Conservation (phyloP, 192 early-diverging fungal species). For the Gryganskiella cystojenkinii region DNA sequence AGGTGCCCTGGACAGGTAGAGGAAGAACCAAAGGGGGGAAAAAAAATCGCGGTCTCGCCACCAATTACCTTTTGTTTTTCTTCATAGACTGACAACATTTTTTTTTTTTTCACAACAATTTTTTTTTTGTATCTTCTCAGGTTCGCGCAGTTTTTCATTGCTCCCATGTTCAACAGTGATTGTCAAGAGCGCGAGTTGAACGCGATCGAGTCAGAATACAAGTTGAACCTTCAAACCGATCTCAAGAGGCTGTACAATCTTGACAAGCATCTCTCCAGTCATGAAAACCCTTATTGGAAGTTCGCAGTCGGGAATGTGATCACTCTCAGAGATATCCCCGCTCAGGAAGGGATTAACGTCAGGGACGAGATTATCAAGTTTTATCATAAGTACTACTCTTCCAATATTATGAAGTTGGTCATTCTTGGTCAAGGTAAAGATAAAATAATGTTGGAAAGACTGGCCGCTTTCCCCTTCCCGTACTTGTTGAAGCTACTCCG, state of each 20-base stretch:
- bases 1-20: conserved; percentile 66
- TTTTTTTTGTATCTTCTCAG: conserved; percentile 20
- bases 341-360: conserved; percentile 74
- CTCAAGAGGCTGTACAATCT: conserved; percentile 84
- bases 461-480: too few species aligned
- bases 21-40: too few species aligned
- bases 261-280: conserved; percentile 76
- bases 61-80: too few species aligned
- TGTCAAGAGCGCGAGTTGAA: conserved; percentile 92
- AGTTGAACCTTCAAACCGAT: conserved; percentile 90
- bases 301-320: conserved; percentile 90
- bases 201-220: conserved; percentile 95
- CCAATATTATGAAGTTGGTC: conserved; percentile 92
- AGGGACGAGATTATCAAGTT: conserved; percentile 84
- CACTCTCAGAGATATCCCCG: conserved; percentile 76
- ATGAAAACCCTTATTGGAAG: conserved; percentile 79
- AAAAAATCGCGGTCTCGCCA: too few species aligned
- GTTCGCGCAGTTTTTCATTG: conserved; percentile 90
- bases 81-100: not conserved
- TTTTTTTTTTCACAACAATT: not conserved
- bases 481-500: too few species aligned
- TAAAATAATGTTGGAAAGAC: too few species aligned
- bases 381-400: conserved; percentile 87
- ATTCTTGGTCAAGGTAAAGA: conserved; percentile 79
- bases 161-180: conserved; percentile 81